These are phyloP conservation scores for Coffea canephora DNA, from an alignment of 257 asterid species.

Conservation along the genomic window DNA sequence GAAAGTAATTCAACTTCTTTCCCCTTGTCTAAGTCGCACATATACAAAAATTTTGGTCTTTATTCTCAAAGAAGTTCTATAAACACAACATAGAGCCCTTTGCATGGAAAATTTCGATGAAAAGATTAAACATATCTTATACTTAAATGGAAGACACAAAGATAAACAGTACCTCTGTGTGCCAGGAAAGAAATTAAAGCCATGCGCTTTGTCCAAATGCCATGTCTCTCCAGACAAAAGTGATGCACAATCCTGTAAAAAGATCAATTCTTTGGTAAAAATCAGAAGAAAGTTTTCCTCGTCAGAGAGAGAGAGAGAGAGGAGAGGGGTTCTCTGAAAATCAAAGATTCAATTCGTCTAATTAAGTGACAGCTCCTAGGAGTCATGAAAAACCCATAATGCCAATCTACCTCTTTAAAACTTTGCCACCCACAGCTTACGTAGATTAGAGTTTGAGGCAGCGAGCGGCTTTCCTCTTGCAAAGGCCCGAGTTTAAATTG, in stretches of 20 bases:
- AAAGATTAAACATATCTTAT: no score
- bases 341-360: not conserved
- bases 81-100: conserved; percentile 1
- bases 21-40: not conserved
- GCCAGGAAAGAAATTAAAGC: conserved; percentile 90
- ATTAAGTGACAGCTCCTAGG: not conserved
- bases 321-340: no score
- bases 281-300: not conserved
- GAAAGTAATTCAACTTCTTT: not conserved
- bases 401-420: conserved; percentile 65
- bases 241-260: conserved; percentile 71
- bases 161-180: conserved; percentile 62
- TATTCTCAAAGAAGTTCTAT: not conserved
- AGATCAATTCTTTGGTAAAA: conserved; percentile 5
- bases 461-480: conserved; percentile 46
- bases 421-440: conserved; percentile 98
- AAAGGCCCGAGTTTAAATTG: conserved; percentile 34
- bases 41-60: not conserved
- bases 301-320: no score
- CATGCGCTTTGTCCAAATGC: conserved; percentile 85
- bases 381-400: not conserved
- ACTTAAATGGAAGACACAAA: not conserved
- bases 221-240: conserved; percentile 66
- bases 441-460: conserved; percentile 81
- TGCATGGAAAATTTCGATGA: not conserved